Evolutionary conservation across 2,329 filamentous ascomycete genomes (phyloP), one percentile per base, ranked within the genome.

Genomic region (Uncinocarpus reesii): DNA sequence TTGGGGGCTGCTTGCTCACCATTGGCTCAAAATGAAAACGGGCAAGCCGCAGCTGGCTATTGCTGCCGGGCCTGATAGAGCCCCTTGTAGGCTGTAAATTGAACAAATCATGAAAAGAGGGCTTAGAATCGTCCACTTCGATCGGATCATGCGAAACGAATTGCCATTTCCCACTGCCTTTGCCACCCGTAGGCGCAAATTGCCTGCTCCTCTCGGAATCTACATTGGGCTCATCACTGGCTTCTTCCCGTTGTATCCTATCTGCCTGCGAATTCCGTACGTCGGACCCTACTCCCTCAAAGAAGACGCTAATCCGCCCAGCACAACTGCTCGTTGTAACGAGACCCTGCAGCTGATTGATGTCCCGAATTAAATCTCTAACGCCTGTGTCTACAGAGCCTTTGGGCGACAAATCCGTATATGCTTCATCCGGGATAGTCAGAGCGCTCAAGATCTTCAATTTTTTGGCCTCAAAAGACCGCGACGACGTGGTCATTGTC

Each of bases 21-120:
- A 95, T 88, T 3, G 89, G 87, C 64, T 95, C 89, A 61, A 93
- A 95, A 65, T 94, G 92, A 68, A 95, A 85, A 65, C 90, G 86
- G 43, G 95, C 72, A 53, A 73, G 71, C 48, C 72, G 65, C 53
- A 61, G 57, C 15, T 57, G 55, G 37, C 74, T 64, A 77, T 66
- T 59, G 76, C 71, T 58, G 67, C 65, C 48, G 62, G 62, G 44
- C 56, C 59, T 47, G 53, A 62, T 51, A 47, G 57, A 57, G 11
- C 60, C 62, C 52, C 57, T 45, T 13, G 58, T 61, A 41, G 57
- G 64, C 11, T 64, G 56, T 53, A 77, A 64, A 2, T 71, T 70
- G 56, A 78, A 67, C 51, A 68, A 50, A 51, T 59, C 53, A 56
- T 62, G 62, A 55, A 64, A 41, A 49, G 56, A 64, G 58, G 70